Evolutionary conservation across 768 basidiomycete genomes (phyloP), one percentile per base, ranked within the genome.

Genomic region (Calocera viscosa): DNA sequence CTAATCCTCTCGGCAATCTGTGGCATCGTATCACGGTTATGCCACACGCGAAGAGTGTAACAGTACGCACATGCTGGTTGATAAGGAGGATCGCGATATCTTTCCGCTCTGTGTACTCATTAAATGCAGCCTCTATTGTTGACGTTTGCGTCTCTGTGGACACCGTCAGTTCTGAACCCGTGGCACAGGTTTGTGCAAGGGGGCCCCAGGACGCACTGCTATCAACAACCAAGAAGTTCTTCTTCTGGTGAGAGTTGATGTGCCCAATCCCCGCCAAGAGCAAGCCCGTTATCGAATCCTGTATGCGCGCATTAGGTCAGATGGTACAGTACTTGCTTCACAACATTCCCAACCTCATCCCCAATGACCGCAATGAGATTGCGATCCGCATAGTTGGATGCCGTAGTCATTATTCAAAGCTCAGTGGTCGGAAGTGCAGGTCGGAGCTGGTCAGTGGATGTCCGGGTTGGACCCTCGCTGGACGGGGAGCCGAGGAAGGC

Each of bases 271-370:
- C 96, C 5, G 96, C 96, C 63, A 99, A 82, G 43, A 99, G 83
- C 17, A 98, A 82, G 43, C 96, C 96, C 0, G 96, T 98, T 69
- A 98, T 91, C 2, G 95, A 92, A 79, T 99, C 96, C 95, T 99
- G 73, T 26, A 66, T 49, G 67, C 47, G 24, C 41, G 64, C 33
- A 28, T 17, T 28, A 30, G 60, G 43, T 47, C 43, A 47, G 43
- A 8, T 19, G 24, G 24, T 3, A 7, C 22, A 35, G 24, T 17
- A 40, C 34, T 24, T 47, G 28, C 17, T 34, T 10, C 2, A 35
- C 34, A 34, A 26, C 17, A 26, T 24, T 22, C 71, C 79, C 66
- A 70, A 94, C 95, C 81, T 99, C 96, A 76, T 98, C 96, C 41
- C 95, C 96, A 71, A 99, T 98, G 74, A 94, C 92, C 35, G 96